Base-by-base conservation (phyloP, 164 flowering plant genomes). In the Berberis thunbergii region DNA sequence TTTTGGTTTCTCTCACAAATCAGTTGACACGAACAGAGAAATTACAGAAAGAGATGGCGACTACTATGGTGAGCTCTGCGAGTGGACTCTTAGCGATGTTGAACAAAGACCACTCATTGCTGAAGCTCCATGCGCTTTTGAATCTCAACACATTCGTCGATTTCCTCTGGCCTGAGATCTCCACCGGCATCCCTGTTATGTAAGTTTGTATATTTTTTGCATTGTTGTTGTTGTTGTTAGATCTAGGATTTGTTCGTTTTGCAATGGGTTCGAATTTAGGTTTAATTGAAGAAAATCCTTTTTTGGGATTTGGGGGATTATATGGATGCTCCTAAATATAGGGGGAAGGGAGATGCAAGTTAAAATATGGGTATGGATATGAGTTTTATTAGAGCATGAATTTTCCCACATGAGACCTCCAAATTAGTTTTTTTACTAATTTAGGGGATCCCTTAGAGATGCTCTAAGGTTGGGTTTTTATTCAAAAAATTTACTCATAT, bases 81-180 rank as follows among this genome's bases (percentile, higher is more conserved):
- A 86, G 93, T 8, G 88, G 87, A 26, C 76, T 89, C 4, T 69
- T 92, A 65, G 95, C 98, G 52, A 89, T 89, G 96, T 83, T 92
- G n/a, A 87, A 81, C 74, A 96, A 92, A 75, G 43, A 54, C 8
- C 88, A 87, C 50, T 93, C 96, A 1, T 11, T 65, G 7, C 70
- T 92, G 49, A 92, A 92, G 79, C 82, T 82, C n/a, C 93, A 89
- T 71, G 98, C 98, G 1, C 91, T 89, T 45, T 75, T 82, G 42
- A 83, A 87, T 65, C 91, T 92, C 75, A 86, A 84, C 74, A 56
- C 77, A 11, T 75, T 74, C n/a, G 93, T 88, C n/a, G 89, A 89
- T 66, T 63, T 67, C 68, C 86, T 84, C 75, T 92, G 98, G 98
- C 98, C 84, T 26, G 98, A 92, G 86, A 92, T 92, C 75, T 92